These are phyloP conservation scores for Penicillium alfredii DNA, from an alignment of 495 filamentous ascomycete species.

Conservation along the genomic window DNA sequence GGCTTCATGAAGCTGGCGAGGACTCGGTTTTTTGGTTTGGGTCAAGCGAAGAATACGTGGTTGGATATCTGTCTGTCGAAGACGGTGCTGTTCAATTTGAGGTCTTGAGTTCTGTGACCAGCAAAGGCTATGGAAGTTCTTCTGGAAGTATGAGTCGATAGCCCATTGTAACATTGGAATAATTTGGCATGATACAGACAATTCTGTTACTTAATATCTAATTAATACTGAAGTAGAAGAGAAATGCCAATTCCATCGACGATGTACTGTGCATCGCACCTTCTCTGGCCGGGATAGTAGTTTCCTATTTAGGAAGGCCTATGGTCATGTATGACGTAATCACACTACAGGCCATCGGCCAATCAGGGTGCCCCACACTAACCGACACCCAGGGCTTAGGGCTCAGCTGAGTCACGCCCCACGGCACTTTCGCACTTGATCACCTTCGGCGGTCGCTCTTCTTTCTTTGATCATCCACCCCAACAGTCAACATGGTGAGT, in stretches of 20 bases:
- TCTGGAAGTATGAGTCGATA: constrained; percentile 16
- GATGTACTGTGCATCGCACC: too few species aligned
- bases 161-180: too few species aligned
- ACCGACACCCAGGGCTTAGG: constrained; percentile 41
- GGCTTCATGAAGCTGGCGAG: constrained; percentile 20
- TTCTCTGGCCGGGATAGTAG: background rate
- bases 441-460: constrained; percentile 26
- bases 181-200: too few species aligned
- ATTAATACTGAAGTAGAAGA: too few species aligned
- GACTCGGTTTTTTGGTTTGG: constrained; percentile 38
- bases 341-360: background rate
- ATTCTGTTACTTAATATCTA: too few species aligned
- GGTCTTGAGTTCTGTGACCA: constrained; percentile 26
- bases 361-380: constrained; percentile 13
- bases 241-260: too few species aligned
- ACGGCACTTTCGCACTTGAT: constrained; percentile 46
- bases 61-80: constrained; percentile 30
- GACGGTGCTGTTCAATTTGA: constrained; percentile 24
- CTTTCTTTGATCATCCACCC: constrained; percentile 41
- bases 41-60: constrained; percentile 35
- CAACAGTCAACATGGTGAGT: constrained; percentile 50
- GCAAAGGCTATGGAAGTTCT: constrained; percentile 17
- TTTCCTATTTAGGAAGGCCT: background rate
- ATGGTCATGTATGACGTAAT: constrained; percentile 3
- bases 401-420: constrained; percentile 40